Base-by-base conservation (phyloP, 208 protist genomes). In the Strigomonas culicis region DNA sequence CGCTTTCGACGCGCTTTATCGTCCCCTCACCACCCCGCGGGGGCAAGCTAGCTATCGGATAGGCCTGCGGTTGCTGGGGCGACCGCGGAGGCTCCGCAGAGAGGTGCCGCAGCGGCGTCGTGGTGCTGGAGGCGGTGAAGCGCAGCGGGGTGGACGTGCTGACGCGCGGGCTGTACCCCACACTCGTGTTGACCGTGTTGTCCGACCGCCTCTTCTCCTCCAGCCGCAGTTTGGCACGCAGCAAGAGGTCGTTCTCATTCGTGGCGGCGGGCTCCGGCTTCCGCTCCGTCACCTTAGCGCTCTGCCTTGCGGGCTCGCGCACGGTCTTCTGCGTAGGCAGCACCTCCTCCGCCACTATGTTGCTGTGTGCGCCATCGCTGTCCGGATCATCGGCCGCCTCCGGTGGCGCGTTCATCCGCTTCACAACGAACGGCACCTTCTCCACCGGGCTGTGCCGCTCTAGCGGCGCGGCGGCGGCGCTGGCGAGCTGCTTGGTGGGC, bases 211-310 rank as follows among this genome's bases (percentile, higher is more conserved):
- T 65, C 4, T 69, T 70, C 61, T 79, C 80, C 51, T 80, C 66
- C 32, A 86, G 44, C 17, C 80, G 75, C 43, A 80, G 64, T 57
- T 79, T 70, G n/a, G 76, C 80, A 32, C 72, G 70, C 11, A 79
- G 52, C 57, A 86, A 69, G 44, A 86, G 47, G 49, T 70, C 66
- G 8, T 77, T 67, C 4, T 59, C 30, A 27, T 65, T 59, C 22
- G 66, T 52, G 49, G 70, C 77, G 15, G 31, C 47, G n/a, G 52
- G 62, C 32, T 28, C 56, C 10, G 39, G 0, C 8, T 43, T 22
- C 52, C 53, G 17, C 27, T 31, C 10, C 21, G 56, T 30, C 31
- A 62, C 7, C 13, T 43, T 36, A 1, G 30, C 32, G 6, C 43
- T 13, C 32, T 41, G 55, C 34, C 34, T 4, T 39, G 34, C 7